phyloP scores from a whole-genome alignment of 768 basidiomycete genomes.

The Bullera alba region DNA sequence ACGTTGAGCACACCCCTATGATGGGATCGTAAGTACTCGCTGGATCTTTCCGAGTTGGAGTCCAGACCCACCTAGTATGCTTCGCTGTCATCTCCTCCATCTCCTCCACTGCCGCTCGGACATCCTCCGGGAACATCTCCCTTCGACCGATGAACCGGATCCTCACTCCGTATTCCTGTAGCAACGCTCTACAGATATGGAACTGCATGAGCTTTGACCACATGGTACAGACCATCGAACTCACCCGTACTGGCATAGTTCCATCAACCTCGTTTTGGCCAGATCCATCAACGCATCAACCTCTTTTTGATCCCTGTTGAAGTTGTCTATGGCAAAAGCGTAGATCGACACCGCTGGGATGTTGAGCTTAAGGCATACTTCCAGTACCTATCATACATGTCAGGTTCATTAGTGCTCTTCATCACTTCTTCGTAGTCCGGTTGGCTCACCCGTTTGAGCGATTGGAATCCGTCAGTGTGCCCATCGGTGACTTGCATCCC shows the following conservation, averaged over 20 bases:
- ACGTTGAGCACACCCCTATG: constrained; percentile 78
- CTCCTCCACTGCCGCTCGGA: constrained; percentile 60
- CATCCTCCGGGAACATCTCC: constrained; percentile 67
- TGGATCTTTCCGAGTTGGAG: not conserved
- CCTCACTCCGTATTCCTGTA: constrained; percentile 74
- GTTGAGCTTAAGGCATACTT: constrained; percentile 72
- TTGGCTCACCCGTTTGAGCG: constrained; percentile 63
- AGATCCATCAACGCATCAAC: constrained; percentile 82
- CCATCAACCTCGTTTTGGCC: constrained; percentile 66
- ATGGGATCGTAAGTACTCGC: not conserved
- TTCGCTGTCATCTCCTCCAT: constrained; percentile 71
- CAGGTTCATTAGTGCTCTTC: not conserved
- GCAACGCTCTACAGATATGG: constrained; percentile 55
- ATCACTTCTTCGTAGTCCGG: not conserved
- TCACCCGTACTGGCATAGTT: constrained; percentile 75
- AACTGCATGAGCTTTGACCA: constrained; percentile 1
- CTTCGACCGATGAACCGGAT: constrained; percentile 73
- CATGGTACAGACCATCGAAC: constrained; percentile 30
- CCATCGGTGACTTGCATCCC: constrained; percentile 66
- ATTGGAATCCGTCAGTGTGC: constrained; percentile 74
- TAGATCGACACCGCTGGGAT: constrained; percentile 85
- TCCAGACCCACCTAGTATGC: constrained; percentile 57
- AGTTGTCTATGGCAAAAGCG: constrained; percentile 97
- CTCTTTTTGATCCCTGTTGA: constrained; percentile 76
- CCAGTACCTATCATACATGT: constrained; percentile 58